Percentiles rank a stretch among this genome's conserved stretches.
These are phyloP conservation scores for Phyllosticta citriasiana DNA, from an alignment of 2,329 filamentous ascomycete species.

Conservation along the genomic window DNA sequence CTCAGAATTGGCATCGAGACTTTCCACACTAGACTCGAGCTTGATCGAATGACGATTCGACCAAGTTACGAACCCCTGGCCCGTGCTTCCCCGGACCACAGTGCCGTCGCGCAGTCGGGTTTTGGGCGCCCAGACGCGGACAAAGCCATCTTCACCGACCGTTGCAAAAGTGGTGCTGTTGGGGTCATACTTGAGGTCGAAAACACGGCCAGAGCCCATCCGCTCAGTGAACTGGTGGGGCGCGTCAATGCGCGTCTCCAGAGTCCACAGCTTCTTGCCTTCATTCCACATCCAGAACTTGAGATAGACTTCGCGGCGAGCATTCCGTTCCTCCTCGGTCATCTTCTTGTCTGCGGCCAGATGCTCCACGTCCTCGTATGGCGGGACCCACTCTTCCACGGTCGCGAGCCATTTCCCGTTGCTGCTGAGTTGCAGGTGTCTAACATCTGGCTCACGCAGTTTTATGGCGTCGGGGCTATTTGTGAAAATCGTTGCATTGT, in stretches of 20 bases:
- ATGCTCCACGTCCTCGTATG: slow-evolving; percentile 55
- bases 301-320: slow-evolving; percentile 63
- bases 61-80: slow-evolving; percentile 61
- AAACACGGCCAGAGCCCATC: slow-evolving; percentile 46
- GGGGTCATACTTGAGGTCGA: slow-evolving; percentile 65
- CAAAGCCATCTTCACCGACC: slow-evolving; percentile 66
- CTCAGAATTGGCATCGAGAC: slow-evolving; percentile 16
- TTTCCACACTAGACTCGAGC: slow-evolving; percentile 29
- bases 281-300: slow-evolving; percentile 77
- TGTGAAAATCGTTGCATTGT: slow-evolving; percentile 75
- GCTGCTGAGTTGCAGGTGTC: slow-evolving; percentile 61
- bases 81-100: slow-evolving; percentile 43
- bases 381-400: slow-evolving; percentile 81
- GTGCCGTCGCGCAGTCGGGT: slow-evolving; percentile 59
- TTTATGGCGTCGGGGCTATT: slow-evolving; percentile 40
- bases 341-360: slow-evolving; percentile 34
- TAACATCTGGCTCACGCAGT: slow-evolving; percentile 69
- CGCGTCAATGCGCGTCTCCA: slow-evolving; percentile 73
- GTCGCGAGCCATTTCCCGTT: slow-evolving; percentile 88
- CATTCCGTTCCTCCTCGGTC: slow-evolving; percentile 32
- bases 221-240: slow-evolving; percentile 55
- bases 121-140: slow-evolving; percentile 75
- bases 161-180: slow-evolving; percentile 66
- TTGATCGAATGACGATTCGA: slow-evolving; percentile 50
- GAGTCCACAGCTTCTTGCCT: slow-evolving; percentile 50